A percentile compares a stretch with the other conserved stretches of the same genome.
These are phyloP conservation scores for Vanrija sp. DNA, from an alignment of 1,284 basidiomycete species.

Conservation along the genomic window DNA sequence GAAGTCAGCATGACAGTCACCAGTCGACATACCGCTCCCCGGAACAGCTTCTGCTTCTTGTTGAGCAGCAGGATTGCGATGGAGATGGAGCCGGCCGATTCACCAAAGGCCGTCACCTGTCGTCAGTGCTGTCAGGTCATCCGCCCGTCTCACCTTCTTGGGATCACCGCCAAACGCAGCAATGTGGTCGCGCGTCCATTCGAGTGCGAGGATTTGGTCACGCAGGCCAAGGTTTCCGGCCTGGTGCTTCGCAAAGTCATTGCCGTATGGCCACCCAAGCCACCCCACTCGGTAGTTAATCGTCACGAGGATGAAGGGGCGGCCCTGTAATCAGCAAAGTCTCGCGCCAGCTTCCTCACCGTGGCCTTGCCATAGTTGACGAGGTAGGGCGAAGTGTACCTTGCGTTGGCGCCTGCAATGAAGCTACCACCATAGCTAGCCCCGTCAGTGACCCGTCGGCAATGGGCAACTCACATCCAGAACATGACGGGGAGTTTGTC, in stretches of 20 bases:
- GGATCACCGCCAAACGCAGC: constrained; percentile 52
- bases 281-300: constrained; percentile 52
- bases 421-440: constrained; percentile 42
- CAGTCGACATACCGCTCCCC: constrained; percentile 32
- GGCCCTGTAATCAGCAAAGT: constrained; percentile 13
- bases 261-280: constrained; percentile 48
- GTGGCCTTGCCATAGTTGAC: constrained; percentile 7
- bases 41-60: constrained; percentile 38
- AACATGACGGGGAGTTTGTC: constrained; percentile 46
- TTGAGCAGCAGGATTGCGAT: constrained; percentile 36
- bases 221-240: constrained; percentile 47
- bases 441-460: background rate
- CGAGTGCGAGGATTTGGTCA: constrained; percentile 51
- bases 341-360: constrained; percentile 3
- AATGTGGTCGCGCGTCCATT: constrained; percentile 54
- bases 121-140: too few relatives aligned
- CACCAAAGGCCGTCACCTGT: constrained; percentile 44
- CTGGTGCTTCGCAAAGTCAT: constrained; percentile 31
- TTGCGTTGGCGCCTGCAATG: constrained; percentile 15
- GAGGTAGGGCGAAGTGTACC: constrained; percentile 23
- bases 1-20: background rate
- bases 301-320: constrained; percentile 48
- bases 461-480: constrained; percentile 20
- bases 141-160: constrained; percentile 30
- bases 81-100: constrained; percentile 45